These are phyloP conservation scores for Cardamine occulta DNA, from an alignment of 345 rosid genomes.

Conservation along the genomic window DNA sequence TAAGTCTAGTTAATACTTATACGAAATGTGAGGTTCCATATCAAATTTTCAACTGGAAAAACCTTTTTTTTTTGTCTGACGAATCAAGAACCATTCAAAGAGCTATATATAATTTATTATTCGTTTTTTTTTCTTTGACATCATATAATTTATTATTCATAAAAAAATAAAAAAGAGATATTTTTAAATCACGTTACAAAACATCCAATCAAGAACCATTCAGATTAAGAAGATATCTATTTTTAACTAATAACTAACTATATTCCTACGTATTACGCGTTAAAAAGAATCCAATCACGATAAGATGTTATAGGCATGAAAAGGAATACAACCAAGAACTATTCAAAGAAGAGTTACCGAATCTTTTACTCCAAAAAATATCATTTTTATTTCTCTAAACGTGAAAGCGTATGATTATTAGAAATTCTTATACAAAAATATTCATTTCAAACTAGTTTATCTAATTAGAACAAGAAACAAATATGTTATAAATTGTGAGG, in stretches of 20 bases:
- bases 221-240: not conserved
- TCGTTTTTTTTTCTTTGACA: too few relatives aligned
- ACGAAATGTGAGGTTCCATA: not conserved
- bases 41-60: not conserved
- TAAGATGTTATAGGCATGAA: not conserved
- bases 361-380: not conserved
- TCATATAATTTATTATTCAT: not conserved
- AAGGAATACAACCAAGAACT: not conserved
- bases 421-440: not conserved
- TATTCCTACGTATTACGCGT: not conserved
- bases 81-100: not conserved
- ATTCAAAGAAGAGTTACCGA: not conserved
- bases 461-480: not conserved
- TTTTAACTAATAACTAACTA: not conserved
- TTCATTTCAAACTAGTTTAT: not conserved
- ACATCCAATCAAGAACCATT: not conserved
- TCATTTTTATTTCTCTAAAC: not conserved
- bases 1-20: not conserved
- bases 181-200: not conserved
- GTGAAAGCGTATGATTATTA: not conserved
- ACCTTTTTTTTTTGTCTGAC: too few relatives aligned
- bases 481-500: not conserved
- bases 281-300: not conserved
- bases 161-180: not conserved
- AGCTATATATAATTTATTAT: not conserved